Evolutionary conservation across 768 basidiomycete species (phyloP), one percentile per base, ranked within the genome.

Genomic region (Russula earlei): DNA sequence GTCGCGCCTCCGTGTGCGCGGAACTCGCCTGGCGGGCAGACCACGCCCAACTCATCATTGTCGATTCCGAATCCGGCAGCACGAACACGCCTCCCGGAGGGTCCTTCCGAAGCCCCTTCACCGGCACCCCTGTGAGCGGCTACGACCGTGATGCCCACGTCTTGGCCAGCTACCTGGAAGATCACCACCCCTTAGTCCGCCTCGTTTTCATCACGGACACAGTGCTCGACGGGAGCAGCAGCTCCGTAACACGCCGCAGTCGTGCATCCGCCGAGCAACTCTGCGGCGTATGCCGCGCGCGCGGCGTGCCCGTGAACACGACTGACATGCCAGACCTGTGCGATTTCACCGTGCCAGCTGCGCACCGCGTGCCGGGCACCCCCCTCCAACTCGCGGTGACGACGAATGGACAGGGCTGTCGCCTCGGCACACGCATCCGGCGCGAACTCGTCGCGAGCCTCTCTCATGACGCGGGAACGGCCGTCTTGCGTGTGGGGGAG

Each of bases 361-460:
- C 86, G 0, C 90, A 97, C 62, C 85, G 94, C 3, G 92, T 96
- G 64, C 67, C 75, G 8, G 79, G 82, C 65, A 78, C 79, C 1
- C 66, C 82, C 3, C 69, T 90, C 0, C 87, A 88, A 65, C 71
- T 99, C 20, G 89, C 85, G 0, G 78, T 97, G 2, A 89, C 92
- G 3, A 94, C 94, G 0, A 97, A 96, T 62, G 91, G 91, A 0
- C 81, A 86, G 59, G 95, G 93, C 2, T 97, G 95, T 64, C 74
- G 95, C 6, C 75, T 99, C 4, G 85, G 85, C 0, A 78, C 83
- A 1, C 77, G 95, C 11, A 71, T 99, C 37, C 79, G 82, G 34
- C 75, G 95, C 24, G 92, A 97, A 22, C 84, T 97, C 49, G 82
- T 95, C 2, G 73, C 85, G 0, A 75, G 75, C 38, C 70, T 99